Percentiles rank a stretch among this genome's conserved stretches.
phyloP scores from a whole-genome alignment of 495 filamentous ascomycete genomes.

The Tuber aestivum region DNA sequence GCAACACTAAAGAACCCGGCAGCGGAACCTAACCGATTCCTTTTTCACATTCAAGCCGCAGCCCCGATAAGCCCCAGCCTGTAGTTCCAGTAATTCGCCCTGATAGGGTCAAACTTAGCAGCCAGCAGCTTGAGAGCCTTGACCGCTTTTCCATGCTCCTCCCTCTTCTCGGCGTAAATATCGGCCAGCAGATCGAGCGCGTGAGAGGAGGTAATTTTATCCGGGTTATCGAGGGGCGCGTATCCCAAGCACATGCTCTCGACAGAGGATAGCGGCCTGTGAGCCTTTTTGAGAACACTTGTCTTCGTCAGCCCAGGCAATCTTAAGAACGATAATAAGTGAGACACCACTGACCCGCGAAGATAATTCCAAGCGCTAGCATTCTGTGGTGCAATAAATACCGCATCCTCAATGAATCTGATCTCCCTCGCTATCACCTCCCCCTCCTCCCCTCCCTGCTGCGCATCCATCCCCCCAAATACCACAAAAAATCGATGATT shows the following conservation, averaged over 20 bases:
- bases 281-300: slow-evolving; percentile 27
- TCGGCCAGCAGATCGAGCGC: slow-evolving; percentile 88
- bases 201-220: slow-evolving; percentile 64
- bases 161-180: slow-evolving; percentile 60
- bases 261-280: slow-evolving; percentile 30
- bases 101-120: slow-evolving; percentile 82
- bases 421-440: slow-evolving; percentile 69
- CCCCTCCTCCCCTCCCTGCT: slow-evolving; percentile 50
- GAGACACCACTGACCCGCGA: slow-evolving; percentile 50
- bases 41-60: not conserved
- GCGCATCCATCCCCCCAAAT: slow-evolving; percentile 53
- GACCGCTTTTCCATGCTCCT: slow-evolving; percentile 53
- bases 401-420: slow-evolving; percentile 61
- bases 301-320: slow-evolving; percentile 6
- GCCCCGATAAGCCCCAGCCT: slow-evolving; percentile 18
- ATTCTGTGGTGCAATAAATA: slow-evolving; percentile 80
- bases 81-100: slow-evolving; percentile 78
- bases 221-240: slow-evolving; percentile 38
- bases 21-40: not conserved
- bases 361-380: slow-evolving; percentile 90
- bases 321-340: slow-evolving; percentile 34
- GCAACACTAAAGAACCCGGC: not conserved
- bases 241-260: slow-evolving; percentile 32
- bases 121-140: slow-evolving; percentile 65
- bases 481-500: slow-evolving; percentile 90